Percentiles rank a stretch among this genome's conserved stretches.
Conservation (phyloP, 1,284 basidiomycete genomes). For the Albatrellus sp. region DNA sequence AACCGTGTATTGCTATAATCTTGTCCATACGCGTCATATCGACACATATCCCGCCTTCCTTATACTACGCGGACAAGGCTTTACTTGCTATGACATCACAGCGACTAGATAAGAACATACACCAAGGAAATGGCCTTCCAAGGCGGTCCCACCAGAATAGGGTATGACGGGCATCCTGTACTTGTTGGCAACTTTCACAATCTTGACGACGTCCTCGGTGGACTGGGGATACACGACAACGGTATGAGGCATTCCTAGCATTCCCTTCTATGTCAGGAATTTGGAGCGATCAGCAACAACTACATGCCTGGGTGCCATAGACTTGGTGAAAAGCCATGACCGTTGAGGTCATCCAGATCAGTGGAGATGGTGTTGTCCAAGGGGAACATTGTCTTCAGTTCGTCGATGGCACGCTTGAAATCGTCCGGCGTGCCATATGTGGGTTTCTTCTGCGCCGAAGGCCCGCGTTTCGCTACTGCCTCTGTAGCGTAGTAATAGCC, state of each 20-base stretch:
- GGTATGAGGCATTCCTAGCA: slow-evolving; percentile 41
- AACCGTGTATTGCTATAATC: slow-evolving; percentile 69
- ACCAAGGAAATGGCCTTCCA: slow-evolving; percentile 49
- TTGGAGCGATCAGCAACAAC: neutral
- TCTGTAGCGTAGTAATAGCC: too few species aligned
- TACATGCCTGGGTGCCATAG: neutral
- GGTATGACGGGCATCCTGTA: slow-evolving; percentile 45
- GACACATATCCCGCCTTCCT: slow-evolving; percentile 68
- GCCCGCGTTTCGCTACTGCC: too few species aligned
- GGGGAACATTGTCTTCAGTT: slow-evolving; percentile 29
- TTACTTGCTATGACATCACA: neutral
- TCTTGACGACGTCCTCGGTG: slow-evolving; percentile 49
- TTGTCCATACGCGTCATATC: slow-evolving; percentile 81
- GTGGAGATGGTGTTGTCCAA: slow-evolving; percentile 14
- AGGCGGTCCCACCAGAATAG: slow-evolving; percentile 51
- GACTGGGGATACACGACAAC: slow-evolving; percentile 41
- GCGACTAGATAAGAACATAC: slow-evolving; percentile 23
- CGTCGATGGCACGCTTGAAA: slow-evolving; percentile 36
- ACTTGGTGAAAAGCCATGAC: neutral
- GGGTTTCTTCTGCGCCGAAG: slow-evolving; percentile 4
- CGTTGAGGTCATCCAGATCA: neutral
- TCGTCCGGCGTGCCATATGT: slow-evolving; percentile 36
- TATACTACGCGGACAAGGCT: slow-evolving; percentile 19
- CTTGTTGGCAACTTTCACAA: slow-evolving; percentile 46
- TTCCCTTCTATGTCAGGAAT: neutral